Evolutionary conservation across 352 stramenopile species (phyloP).

Genomic region (Pythium phragmiticola): DNA sequence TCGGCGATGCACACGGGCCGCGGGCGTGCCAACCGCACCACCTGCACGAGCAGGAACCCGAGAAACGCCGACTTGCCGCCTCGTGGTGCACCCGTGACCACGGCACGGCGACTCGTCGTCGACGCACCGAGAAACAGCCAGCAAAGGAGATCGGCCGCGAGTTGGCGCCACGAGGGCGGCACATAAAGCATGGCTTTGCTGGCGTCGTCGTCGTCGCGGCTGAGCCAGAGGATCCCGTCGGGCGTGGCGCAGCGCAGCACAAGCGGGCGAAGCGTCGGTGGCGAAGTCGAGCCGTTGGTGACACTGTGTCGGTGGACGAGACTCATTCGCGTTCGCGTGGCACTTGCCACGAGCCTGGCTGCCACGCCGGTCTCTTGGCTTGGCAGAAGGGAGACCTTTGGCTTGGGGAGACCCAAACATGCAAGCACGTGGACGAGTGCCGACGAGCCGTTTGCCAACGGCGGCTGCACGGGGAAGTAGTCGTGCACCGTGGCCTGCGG

Average conservation of each 20-base stretch:
- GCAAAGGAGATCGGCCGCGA: slow-evolving; percentile 5
- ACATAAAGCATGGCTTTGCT: background rate
- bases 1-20: slow-evolving; percentile 9
- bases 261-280: background rate
- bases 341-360: background rate
- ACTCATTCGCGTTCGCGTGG: background rate
- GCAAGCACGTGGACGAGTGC: slow-evolving; percentile 17
- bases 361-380: background rate
- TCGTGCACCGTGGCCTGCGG: background rate
- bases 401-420: background rate
- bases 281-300: background rate
- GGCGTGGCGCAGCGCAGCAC: background rate
- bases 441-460: background rate
- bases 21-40: background rate
- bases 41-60: slow-evolving; percentile 10
- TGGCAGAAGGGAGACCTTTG: background rate
- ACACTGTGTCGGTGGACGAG: background rate
- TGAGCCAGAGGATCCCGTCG: slow-evolving; percentile 9
- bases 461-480: slow-evolving; percentile 13
- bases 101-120: background rate
- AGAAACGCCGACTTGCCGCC: slow-evolving; percentile 21
- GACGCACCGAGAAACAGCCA: slow-evolving; percentile 6
- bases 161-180: background rate
- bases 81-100: slow-evolving; percentile 8
- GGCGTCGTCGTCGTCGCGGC: background rate